A percentile compares a stretch with the other conserved stretches of the same genome.
Evolutionary conservation across 768 basidiomycete genomes (phyloP).

Genomic region (Psilocybe cyanescens): DNA sequence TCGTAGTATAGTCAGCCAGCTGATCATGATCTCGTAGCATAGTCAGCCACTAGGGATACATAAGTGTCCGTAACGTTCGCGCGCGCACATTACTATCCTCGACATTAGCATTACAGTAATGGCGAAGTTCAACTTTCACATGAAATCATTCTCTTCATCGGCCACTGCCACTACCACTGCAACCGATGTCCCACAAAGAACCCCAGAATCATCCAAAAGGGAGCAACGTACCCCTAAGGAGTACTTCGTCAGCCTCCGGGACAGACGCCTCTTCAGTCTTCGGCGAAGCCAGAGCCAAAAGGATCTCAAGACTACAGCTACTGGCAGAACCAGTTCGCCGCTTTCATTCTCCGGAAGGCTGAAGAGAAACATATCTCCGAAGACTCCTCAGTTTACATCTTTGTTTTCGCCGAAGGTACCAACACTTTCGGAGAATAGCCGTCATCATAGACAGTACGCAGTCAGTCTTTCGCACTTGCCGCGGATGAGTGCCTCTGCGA

Average conservation of each 20-base stretch:
- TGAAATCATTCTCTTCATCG: conserved; percentile 3
- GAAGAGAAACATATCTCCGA: not conserved
- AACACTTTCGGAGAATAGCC: not conserved
- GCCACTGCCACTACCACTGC: not conserved
- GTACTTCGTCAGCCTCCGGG: not conserved
- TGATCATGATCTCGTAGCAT: not conserved
- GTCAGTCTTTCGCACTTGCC: conserved; percentile 6
- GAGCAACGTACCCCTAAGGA: not conserved
- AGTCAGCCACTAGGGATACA: conserved; percentile 2
- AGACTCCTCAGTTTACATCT: conserved; percentile 5
- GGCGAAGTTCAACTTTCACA: conserved; percentile 8
- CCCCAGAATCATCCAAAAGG: not conserved
- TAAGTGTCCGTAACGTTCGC: not conserved
- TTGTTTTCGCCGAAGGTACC: conserved; percentile 5
- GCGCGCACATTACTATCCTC: too few species aligned
- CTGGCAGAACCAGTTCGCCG: not conserved
- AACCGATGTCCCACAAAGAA: not conserved
- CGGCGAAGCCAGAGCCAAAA: not conserved
- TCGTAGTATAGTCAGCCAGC: not conserved
- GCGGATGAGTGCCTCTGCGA: not conserved
- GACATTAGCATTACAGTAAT: not conserved
- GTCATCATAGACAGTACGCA: conserved; percentile 11
- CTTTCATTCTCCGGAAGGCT: not conserved
- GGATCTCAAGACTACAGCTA: not conserved
- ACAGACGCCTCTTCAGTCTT: not conserved